phyloP scores from a whole-genome alignment of 306 rosid genomes.

The Boehmeria nivea region DNA sequence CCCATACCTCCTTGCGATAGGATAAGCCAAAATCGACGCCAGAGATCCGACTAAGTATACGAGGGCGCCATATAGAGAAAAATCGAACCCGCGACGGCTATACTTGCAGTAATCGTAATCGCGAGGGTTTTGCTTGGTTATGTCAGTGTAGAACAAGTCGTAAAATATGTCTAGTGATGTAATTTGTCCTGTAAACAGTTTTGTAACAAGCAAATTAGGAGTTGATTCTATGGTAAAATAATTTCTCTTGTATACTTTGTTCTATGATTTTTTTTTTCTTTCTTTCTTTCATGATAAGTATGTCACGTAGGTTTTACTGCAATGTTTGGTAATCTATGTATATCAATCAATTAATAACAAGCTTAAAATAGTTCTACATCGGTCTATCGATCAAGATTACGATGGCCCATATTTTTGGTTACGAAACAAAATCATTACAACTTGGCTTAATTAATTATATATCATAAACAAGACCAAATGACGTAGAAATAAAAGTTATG shows the following conservation, averaged over 20 bases:
- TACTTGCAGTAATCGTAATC: constrained; percentile 77
- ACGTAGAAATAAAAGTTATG: not conserved
- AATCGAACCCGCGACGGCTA: constrained; percentile 69
- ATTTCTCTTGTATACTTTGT: too few relatives aligned
- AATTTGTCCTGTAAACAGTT: not conserved
- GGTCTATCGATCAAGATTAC: too few relatives aligned
- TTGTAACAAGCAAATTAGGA: constrained; percentile 12
- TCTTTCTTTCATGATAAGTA: too few relatives aligned
- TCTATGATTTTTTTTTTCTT: too few relatives aligned
- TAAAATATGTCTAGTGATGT: not conserved
- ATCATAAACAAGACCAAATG: too few relatives aligned
- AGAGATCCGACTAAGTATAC: constrained; percentile 73
- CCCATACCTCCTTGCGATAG: constrained; percentile 61
- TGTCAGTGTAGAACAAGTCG: not conserved
- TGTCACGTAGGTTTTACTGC: too few relatives aligned
- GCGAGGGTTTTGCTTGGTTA: not conserved
- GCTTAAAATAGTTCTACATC: too few relatives aligned
- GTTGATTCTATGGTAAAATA: constrained; percentile 26
- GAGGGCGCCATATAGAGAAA: constrained; percentile 41
- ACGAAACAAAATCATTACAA: too few relatives aligned
- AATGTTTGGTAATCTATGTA: too few relatives aligned
- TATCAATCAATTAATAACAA: too few relatives aligned
- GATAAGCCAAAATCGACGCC: constrained; percentile 67
- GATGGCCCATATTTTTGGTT: too few relatives aligned
- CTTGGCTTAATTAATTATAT: too few relatives aligned